These are phyloP conservation scores for Rhodotorula glutinis DNA, from an alignment of 1,284 basidiomycete species.

Conservation along the genomic window DNA sequence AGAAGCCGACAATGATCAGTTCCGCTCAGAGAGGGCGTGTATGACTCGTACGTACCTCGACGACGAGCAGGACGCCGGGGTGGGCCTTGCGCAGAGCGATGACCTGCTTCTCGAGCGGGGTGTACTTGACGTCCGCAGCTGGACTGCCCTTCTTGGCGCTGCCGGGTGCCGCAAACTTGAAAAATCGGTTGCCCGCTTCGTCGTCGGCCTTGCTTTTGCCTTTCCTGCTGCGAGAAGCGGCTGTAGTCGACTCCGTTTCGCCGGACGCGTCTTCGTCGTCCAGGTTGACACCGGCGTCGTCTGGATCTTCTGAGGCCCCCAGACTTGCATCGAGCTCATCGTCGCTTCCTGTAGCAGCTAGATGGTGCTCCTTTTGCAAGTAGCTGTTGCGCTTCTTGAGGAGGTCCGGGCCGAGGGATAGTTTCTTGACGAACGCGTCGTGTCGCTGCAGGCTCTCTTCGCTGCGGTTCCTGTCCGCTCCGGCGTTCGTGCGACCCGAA, in stretches of 20 bases:
- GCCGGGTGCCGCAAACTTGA: conserved; percentile 19
- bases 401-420: conserved; percentile 10
- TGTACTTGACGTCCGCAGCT: conserved; percentile 36
- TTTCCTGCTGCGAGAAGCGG: neutral
- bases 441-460: neutral
- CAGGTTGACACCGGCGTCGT: neutral
- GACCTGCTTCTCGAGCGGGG: conserved; percentile 44
- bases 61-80: conserved; percentile 40
- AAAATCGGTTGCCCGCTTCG: conserved; percentile 1
- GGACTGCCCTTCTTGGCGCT: neutral
- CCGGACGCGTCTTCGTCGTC: neutral
- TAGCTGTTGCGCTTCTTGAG: conserved; percentile 19
- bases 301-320: neutral
- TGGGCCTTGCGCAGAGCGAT: conserved; percentile 38
- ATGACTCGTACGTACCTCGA: conserved; percentile 30
- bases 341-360: conserved; percentile 11
- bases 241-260: neutral
- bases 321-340: neutral
- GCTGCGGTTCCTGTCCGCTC: neutral
- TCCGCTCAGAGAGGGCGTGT: neutral
- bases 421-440: conserved; percentile 24
- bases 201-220: conserved; percentile 23
- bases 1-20: too few relatives aligned
- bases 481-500: neutral
- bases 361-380: conserved; percentile 29